These are phyloP conservation scores for Erodium moschatum DNA, from an alignment of 441 rosid species.

Conservation along the genomic window DNA sequence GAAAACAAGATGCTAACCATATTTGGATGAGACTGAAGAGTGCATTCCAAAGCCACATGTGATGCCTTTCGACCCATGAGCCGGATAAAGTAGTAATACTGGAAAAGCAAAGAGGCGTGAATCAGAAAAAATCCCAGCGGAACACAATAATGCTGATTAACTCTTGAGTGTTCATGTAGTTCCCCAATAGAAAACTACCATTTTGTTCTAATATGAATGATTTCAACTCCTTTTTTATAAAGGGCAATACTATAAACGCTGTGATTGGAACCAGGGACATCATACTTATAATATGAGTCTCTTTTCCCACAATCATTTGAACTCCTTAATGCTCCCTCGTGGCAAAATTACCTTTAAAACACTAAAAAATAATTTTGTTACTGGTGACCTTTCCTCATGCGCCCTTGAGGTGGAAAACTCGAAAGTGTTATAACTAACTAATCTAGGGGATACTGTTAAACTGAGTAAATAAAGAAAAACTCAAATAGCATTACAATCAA, in stretches of 20 bases:
- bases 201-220: background rate
- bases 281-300: background rate
- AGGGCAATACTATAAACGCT: too few species aligned
- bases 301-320: background rate
- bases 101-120: conserved; percentile 21
- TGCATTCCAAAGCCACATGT: conserved; percentile 96
- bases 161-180: background rate
- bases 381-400: background rate
- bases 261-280: background rate
- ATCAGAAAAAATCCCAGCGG: conserved; percentile 6
- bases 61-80: conserved; percentile 98
- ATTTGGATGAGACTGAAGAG: conserved; percentile 97
- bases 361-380: background rate
- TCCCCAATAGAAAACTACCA: background rate
- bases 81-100: conserved; percentile 95
- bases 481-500: too few species aligned
- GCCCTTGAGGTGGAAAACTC: background rate
- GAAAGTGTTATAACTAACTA: background rate
- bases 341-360: background rate
- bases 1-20: conserved; percentile 43
- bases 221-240: background rate
- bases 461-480: too few species aligned
- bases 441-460: background rate
- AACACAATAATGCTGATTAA: background rate
- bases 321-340: background rate